Percentiles rank a stretch among this genome's conserved stretches.
Evolutionary conservation across 305 asterid species (phyloP).

Genomic region (Andrographis paniculata): DNA sequence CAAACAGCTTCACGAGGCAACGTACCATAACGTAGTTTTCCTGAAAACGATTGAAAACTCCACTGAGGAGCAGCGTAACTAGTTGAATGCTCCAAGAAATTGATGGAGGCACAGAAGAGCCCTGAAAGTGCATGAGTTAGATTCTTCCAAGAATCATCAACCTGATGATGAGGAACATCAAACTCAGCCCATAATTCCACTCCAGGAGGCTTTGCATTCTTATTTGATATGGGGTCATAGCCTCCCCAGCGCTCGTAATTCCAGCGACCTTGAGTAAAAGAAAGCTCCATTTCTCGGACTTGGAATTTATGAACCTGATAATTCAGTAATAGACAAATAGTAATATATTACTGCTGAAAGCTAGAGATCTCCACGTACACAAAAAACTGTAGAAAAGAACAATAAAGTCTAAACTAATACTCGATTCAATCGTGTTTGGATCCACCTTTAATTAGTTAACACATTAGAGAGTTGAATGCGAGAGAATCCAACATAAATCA

Average conservation of each 20-base stretch:
- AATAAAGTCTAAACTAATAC: too few relatives aligned
- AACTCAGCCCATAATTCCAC: conserved; percentile 97
- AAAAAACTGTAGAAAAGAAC: too few relatives aligned
- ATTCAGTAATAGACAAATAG: conserved; percentile 12
- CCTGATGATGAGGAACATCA: conserved; percentile 71
- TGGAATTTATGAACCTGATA: conserved; percentile 72
- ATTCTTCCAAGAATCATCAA: conserved; percentile 87
- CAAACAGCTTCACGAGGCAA: conserved; percentile 99
- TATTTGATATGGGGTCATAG: conserved; percentile 69
- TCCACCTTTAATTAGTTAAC: too few relatives aligned
- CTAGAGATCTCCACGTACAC: background rate
- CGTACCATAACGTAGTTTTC: conserved; percentile 74
- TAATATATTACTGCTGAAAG: background rate
- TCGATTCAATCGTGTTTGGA: too few relatives aligned
- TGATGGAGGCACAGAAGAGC: conserved; percentile 95
- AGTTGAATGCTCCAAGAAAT: conserved; percentile 85
- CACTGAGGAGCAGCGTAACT: conserved; percentile 72
- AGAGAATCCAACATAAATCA: too few relatives aligned
- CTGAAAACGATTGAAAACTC: conserved; percentile 59
- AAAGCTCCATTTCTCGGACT: conserved; percentile 83
- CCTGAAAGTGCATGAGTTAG: conserved; percentile 96
- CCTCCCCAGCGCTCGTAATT: conserved; percentile 97
- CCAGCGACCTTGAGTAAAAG: conserved; percentile 99
- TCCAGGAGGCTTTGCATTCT: conserved; percentile 93
- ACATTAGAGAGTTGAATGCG: too few relatives aligned